Base-by-base conservation (phyloP, 108 stramenopile genomes). In the Stephanodiscus triporus region DNA sequence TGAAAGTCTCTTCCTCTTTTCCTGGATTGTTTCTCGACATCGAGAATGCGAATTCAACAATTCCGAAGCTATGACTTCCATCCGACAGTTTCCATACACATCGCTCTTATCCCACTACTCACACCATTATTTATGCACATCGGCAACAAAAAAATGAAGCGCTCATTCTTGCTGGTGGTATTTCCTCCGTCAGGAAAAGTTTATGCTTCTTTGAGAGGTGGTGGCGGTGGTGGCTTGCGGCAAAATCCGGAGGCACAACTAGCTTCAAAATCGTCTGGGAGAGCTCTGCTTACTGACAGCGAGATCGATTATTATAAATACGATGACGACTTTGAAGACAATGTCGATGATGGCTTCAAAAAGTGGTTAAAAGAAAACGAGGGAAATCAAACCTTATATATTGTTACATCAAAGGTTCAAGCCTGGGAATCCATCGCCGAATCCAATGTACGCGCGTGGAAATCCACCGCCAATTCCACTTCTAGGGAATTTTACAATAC, bases 401-500 rank as follows among this genome's bases (percentile, higher is more conserved):
- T 45, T 45, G 43, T 45, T 16, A 45, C 43, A 14, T 45, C 43
- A 45, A 45, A 45, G 43, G 43, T 45, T 16, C 43, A 45, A 17
- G 43, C 43, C 11, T 45, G 43, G 43, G 43, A 45, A 16, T 45
- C 43, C 13, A 45, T 3, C 43, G 43, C 43, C 53, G 26, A 54
- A 26, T 54, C 53, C 8, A 54, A 8, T 3, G 53, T 22, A 26
- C 23, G 16, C 23, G 26, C 26, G 23, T 54, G 26, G 24, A 13
- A 24, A 54, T 54, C 53, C 53, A 58, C 30, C 4, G 75, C 75
- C 10, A 54, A 75, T 51, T 49, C 75, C 9, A 77, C 60, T 59
- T 62, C 48, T 10, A 64, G 68, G 60, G 76, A 77, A 45, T 70
- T 77, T 50, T 77, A 70, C 38, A 32, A 66, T 24, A 70, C 9